Conservation (phyloP, 257 asterid species). For the Solanum bulbocastanum region DNA sequence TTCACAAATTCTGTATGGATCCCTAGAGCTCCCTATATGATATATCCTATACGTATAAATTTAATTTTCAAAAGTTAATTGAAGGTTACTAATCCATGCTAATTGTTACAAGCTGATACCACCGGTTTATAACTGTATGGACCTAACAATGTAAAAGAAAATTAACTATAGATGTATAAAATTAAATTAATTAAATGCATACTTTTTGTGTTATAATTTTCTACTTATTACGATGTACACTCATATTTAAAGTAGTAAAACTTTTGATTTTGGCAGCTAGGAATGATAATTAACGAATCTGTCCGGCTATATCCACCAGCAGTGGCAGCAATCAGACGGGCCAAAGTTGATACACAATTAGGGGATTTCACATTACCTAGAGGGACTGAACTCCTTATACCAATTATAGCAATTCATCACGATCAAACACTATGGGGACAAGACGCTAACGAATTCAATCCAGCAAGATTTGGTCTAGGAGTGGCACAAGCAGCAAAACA, state of each 20-base stretch:
- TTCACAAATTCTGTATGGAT: not conserved
- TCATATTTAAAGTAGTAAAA: not conserved
- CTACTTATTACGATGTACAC: too few relatives aligned
- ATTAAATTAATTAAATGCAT: too few relatives aligned
- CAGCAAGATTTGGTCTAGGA: conserved; percentile 40
- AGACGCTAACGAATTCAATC: conserved; percentile 65
- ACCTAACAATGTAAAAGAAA: not conserved
- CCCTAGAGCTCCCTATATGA: not conserved
- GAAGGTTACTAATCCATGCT: not conserved
- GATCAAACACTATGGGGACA: conserved; percentile 59
- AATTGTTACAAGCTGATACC: not conserved
- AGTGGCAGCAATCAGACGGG: conserved; percentile 60
- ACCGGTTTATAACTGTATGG: not conserved
- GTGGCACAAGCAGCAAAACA: not conserved
- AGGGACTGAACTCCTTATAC: conserved; percentile 66
- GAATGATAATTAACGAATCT: conserved; percentile 67
- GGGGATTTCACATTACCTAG: conserved; percentile 58
- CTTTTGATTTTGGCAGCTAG: conserved; percentile 27
- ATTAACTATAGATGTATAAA: not conserved
- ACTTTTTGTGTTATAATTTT: too few relatives aligned
- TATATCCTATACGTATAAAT: not conserved
- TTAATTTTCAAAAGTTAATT: not conserved
- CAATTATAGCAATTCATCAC: conserved; percentile 63
- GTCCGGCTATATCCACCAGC: conserved; percentile 71
- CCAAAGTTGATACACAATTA: conserved; percentile 47